Evolutionary conservation across 139 green algal species (phyloP).

Genomic region (Ettlia oleoabundans): DNA sequence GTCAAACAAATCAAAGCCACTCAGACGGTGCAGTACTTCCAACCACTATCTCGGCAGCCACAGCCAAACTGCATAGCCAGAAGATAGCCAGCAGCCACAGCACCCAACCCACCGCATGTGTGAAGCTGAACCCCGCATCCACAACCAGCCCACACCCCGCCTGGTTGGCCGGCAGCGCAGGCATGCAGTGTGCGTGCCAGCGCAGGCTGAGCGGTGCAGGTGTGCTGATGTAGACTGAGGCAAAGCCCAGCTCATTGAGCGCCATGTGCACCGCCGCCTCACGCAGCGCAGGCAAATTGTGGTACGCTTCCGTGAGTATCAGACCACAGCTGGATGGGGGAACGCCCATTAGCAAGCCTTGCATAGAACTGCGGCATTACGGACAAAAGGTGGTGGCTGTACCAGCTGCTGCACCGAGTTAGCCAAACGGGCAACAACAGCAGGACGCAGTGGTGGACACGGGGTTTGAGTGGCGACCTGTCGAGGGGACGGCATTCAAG

Average conservation of each 20-base stretch:
- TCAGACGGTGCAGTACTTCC: too few relatives aligned
- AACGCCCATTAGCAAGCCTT: slow-evolving; percentile 31
- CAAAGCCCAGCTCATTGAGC: slow-evolving; percentile 85
- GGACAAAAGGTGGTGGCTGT: background rate
- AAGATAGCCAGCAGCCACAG: too few relatives aligned
- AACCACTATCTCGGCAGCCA: too few relatives aligned
- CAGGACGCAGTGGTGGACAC: too few relatives aligned
- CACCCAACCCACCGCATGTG: too few relatives aligned
- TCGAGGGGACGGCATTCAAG: too few relatives aligned
- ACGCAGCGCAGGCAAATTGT: slow-evolving; percentile 79
- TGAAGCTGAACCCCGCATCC: slow-evolving; percentile 85
- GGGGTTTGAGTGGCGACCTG: too few relatives aligned
- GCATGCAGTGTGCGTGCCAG: slow-evolving; percentile 36
- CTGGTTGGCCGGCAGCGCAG: slow-evolving; percentile 39
- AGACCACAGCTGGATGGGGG: slow-evolving; percentile 52
- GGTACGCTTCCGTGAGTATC: slow-evolving; percentile 83
- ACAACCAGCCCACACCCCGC: slow-evolving; percentile 69
- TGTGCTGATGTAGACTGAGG: slow-evolving; percentile 57
- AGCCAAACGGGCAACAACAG: too few relatives aligned
- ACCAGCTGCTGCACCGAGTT: too few relatives aligned
- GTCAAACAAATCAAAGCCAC: too few relatives aligned
- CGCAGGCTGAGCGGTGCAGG: slow-evolving; percentile 69
- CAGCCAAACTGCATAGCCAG: too few relatives aligned
- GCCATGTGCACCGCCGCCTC: slow-evolving; percentile 68
- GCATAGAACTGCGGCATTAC: slow-evolving; percentile 13